These are phyloP conservation scores for Chalciporus piperatoides DNA, from an alignment of 1,284 basidiomycete genomes.

Conservation along the genomic window DNA sequence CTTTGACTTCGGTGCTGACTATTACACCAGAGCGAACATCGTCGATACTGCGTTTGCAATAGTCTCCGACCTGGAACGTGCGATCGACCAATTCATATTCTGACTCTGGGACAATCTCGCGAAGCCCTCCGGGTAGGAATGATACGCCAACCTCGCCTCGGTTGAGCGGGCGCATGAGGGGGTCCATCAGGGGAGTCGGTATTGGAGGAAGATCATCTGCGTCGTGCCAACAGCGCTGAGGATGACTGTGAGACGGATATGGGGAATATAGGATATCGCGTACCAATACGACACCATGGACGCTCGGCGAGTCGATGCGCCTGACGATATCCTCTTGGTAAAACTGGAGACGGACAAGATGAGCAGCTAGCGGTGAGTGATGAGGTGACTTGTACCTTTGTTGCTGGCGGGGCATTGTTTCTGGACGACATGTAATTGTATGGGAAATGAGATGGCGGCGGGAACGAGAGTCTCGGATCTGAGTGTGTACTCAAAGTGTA, in stretches of 20 bases:
- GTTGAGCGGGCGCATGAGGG: constrained; percentile 70
- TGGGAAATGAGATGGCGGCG: neutral
- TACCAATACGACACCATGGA: constrained; percentile 31
- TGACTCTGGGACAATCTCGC: constrained; percentile 71
- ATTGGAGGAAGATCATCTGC: constrained; percentile 58
- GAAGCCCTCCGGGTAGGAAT: constrained; percentile 54
- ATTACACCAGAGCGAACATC: constrained; percentile 80
- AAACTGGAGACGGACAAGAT: constrained; percentile 42
- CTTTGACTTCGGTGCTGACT: constrained; percentile 55
- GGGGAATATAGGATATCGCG: neutral
- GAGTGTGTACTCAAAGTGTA: no score
- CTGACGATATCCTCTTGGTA: constrained; percentile 75
- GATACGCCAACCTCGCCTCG: constrained; percentile 83
- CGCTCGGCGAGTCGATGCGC: constrained; percentile 41
- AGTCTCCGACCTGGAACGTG: constrained; percentile 75
- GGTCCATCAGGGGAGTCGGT: constrained; percentile 49
- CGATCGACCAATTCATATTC: constrained; percentile 76
- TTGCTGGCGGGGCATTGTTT: constrained; percentile 16
- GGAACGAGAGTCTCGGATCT: no score
- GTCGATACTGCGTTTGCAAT: constrained; percentile 76
- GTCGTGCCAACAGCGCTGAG: constrained; percentile 79
- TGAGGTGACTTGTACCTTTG: constrained; percentile 21
- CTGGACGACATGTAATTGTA: constrained; percentile 19
- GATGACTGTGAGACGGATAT: constrained; percentile 3
- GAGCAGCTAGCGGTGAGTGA: neutral